Evolutionary conservation across 306 rosid genomes (phyloP).

Genomic region (Cajanus cajan): DNA sequence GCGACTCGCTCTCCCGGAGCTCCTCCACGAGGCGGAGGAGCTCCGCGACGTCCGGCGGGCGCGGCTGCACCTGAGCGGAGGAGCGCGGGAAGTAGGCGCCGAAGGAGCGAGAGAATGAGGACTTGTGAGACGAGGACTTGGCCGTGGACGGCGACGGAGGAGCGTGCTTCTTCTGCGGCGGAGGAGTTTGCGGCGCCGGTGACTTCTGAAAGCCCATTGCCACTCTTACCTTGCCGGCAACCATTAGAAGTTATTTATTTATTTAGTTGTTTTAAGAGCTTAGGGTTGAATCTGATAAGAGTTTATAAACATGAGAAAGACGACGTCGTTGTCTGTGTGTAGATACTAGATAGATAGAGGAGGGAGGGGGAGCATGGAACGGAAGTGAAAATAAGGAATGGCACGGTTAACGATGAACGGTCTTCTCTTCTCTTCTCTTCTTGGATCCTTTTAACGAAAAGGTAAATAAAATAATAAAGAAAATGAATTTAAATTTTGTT

Average conservation of each 20-base stretch:
- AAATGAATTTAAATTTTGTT: not conserved
- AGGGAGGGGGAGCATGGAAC: not conserved
- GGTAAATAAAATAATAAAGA: not conserved
- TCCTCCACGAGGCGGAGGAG: slow-evolving; percentile 81
- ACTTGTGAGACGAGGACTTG: slow-evolving; percentile 58
- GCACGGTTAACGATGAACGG: slow-evolving; percentile 86
- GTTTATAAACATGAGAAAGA: slow-evolving; percentile 42
- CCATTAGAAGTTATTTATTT: slow-evolving; percentile 43
- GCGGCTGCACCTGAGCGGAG: slow-evolving; percentile 95
- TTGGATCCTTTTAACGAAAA: slow-evolving; percentile 31
- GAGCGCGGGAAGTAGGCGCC: slow-evolving; percentile 92
- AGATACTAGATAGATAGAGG: not conserved
- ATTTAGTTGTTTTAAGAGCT: not conserved
- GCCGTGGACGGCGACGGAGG: slow-evolving; percentile 52
- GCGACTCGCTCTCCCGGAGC: slow-evolving; percentile 93
- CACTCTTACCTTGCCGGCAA: slow-evolving; percentile 79
- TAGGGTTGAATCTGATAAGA: not conserved
- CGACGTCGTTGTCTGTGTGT: slow-evolving; percentile 50
- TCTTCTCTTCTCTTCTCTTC: slow-evolving; percentile 53
- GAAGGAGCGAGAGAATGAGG: slow-evolving; percentile 80
- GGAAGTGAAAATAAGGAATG: not conserved
- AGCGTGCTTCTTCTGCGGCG: slow-evolving; percentile 47
- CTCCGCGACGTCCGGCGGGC: slow-evolving; percentile 87
- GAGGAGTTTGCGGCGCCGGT: slow-evolving; percentile 53
- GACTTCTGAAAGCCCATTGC: slow-evolving; percentile 91